Base-by-base conservation (phyloP, 139 green algal genomes). In the Edaphochlamys debaryana region DNA sequence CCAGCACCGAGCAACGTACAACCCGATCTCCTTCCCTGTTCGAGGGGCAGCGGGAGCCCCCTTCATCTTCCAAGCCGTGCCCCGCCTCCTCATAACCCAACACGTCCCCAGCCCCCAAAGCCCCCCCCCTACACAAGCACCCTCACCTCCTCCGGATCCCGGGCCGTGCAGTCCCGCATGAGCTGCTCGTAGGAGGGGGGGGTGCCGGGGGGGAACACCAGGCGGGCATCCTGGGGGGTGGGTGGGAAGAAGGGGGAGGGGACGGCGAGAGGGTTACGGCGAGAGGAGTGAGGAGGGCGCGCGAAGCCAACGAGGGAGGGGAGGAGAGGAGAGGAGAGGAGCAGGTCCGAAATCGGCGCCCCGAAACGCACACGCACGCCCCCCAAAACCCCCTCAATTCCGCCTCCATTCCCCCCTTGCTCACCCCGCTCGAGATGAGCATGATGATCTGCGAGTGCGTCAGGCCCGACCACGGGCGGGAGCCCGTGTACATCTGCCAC, bases 401-500 rank as follows among this genome's bases (percentile, higher is more conserved):
- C 56, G 56, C 22, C 56, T n/a, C 11, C 56, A 13, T 29, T 8
- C 56, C 56, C 56, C 30, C 17, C 60, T 22, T 29, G 37, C 73
- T 80, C 73, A 80, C 75, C 60, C 75, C 75, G 6, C 27, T 62
- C n/a, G 60, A 40, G 58, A 81, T 81, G 30, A 79, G 72, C 73
- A 85, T 69, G 60, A 88, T 85, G 74, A 89, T 82, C 87, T 88
- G 82, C 6, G 67, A 79, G 38, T 91, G 87, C 0, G 78, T 82
- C 30, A 93, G 62, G 30, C 93, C 93, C 15, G 54, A 64, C 81
- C 85, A 94, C 20, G 93, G 93, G 0, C 89, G 81, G 34, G 76
- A 56, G 27, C 90, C 89, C 3, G 87, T 89, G 86, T 87, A 94
- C 85, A 96, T 90, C 87, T 91, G 84, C 84, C 85, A 92, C 63